Evolutionary conservation across 441 rosid genomes (phyloP).

Genomic region (Erodium trifolium): DNA sequence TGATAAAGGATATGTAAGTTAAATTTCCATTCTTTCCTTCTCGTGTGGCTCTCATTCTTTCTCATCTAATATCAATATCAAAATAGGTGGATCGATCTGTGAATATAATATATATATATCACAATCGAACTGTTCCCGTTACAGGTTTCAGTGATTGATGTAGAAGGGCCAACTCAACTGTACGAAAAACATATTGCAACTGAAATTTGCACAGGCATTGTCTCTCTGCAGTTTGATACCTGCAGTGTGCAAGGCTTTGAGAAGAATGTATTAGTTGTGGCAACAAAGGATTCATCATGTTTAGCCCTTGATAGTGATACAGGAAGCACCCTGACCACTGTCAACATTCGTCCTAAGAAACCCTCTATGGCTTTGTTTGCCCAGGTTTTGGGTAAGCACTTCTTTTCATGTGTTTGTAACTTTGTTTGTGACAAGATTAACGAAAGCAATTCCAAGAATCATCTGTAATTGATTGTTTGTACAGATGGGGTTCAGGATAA

Average conservation of each 20-base stretch:
- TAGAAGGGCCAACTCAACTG: slow-evolving; percentile 44
- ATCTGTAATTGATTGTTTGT: slow-evolving; percentile 11
- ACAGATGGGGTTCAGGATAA: slow-evolving; percentile 52
- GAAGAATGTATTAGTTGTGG: slow-evolving; percentile 64
- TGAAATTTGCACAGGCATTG: slow-evolving; percentile 58
- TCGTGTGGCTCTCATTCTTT: slow-evolving; percentile 8
- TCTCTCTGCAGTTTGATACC: slow-evolving; percentile 59
- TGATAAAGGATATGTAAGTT: slow-evolving; percentile 82
- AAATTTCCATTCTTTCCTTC: slow-evolving; percentile 12
- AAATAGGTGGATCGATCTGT: neutral
- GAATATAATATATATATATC: slow-evolving; percentile 13
- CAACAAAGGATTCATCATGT: slow-evolving; percentile 77
- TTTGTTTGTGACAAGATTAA: neutral
- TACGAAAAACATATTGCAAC: slow-evolving; percentile 58
- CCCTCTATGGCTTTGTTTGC: slow-evolving; percentile 69
- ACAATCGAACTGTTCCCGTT: neutral
- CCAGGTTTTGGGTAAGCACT: slow-evolving; percentile 61
- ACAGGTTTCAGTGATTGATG: slow-evolving; percentile 66
- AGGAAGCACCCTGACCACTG: slow-evolving; percentile 56
- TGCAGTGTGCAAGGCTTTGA: slow-evolving; percentile 68
- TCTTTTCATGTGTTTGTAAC: slow-evolving; percentile 11
- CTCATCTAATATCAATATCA: neutral
- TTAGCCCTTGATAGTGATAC: slow-evolving; percentile 61
- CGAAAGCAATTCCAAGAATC: neutral
- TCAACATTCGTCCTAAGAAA: slow-evolving; percentile 65